Percentiles rank a stretch among this genome's conserved stretches.
Evolutionary conservation across 2,329 filamentous ascomycete genomes (phyloP).

Genomic region (Sclerotiophoma versabilis): DNA sequence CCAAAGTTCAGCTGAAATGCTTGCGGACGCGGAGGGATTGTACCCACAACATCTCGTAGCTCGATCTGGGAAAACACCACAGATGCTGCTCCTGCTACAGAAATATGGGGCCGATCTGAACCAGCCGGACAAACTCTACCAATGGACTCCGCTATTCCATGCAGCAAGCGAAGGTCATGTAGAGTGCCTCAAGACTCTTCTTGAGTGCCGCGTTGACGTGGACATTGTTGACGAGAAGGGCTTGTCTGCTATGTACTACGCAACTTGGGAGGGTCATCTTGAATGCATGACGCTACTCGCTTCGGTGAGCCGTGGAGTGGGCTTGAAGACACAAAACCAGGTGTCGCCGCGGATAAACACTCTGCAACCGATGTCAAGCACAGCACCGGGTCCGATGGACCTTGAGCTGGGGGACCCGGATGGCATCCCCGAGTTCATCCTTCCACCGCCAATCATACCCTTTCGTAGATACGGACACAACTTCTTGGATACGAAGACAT

Average conservation of each 20-base stretch:
- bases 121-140: slow-evolving; percentile 93
- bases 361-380: slow-evolving; percentile 41
- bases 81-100: slow-evolving; percentile 80
- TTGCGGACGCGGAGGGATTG: slow-evolving; percentile 94
- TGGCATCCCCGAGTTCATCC: slow-evolving; percentile 87
- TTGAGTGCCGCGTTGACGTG: slow-evolving; percentile 79
- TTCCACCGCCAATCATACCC: slow-evolving; percentile 95
- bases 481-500: slow-evolving; percentile 96
- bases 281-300: slow-evolving; percentile 91
- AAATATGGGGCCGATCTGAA: slow-evolving; percentile 88
- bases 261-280: slow-evolving; percentile 95
- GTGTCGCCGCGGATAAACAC: slow-evolving; percentile 53
- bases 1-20: slow-evolving; percentile 77
- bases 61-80: slow-evolving; percentile 80
- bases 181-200: slow-evolving; percentile 79
- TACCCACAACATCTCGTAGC: slow-evolving; percentile 98
- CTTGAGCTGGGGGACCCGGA: slow-evolving; percentile 76
- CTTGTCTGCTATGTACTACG: slow-evolving; percentile 95
- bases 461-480: slow-evolving; percentile 95
- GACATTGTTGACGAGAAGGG: slow-evolving; percentile 90
- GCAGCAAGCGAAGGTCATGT: slow-evolving; percentile 96
- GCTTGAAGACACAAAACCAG: slow-evolving; percentile 41
- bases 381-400: slow-evolving; percentile 51
- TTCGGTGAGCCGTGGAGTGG: slow-evolving; percentile 54
- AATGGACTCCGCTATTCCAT: slow-evolving; percentile 96